Evolutionary conservation across 129 eudicot genomes (phyloP), one percentile per base, ranked within the genome.

Genomic region (Dittrichia graveolens): DNA sequence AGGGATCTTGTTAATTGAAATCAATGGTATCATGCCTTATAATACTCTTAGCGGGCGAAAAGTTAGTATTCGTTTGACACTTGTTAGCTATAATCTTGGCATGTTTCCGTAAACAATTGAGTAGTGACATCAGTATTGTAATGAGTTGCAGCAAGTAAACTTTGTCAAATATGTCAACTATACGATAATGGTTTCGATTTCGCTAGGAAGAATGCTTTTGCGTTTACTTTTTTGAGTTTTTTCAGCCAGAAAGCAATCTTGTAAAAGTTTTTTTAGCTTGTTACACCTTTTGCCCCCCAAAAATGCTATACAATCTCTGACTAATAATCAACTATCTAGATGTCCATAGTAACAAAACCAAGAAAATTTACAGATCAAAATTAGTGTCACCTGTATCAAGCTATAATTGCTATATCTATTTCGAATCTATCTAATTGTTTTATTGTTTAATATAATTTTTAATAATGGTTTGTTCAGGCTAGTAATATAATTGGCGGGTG

Each of bases 381-480:
- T 45, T 19, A 19, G 40, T 24, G 16, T 45, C 55, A 11, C 19
- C 14, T 4, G 3, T 40, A 7, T 40, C 49, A 14, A 39, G 11
- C 6, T 39, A 39, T 58, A 34, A 10, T 40, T 62, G 46, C 35
- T 39, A 39, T 7, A n/a, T 38, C 14, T 5, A n/a, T 34, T 40
- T 62, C 18, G 8, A 61, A 61, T 39, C 67, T 39, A 38, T 3
- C 8, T 35, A n/a, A 39, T 40, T 52, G 6, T 56, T 45, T 44
- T 31, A 12, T 16, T 7, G 6, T 38, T 46, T 68, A 53, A 59
- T 44, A 24, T 24, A 24, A 24, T 24, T 24, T 24, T 24, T 63
- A 31, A 62, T 35, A 61, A 67, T 40, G 80, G 42, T 8, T 8
- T 45, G 16, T 56, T 53, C 66, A 67, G 78, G 73, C 42, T 41